Conservation (phyloP, 2,329 filamentous ascomycete genomes). For the Tolypocladium ovalisporum region DNA sequence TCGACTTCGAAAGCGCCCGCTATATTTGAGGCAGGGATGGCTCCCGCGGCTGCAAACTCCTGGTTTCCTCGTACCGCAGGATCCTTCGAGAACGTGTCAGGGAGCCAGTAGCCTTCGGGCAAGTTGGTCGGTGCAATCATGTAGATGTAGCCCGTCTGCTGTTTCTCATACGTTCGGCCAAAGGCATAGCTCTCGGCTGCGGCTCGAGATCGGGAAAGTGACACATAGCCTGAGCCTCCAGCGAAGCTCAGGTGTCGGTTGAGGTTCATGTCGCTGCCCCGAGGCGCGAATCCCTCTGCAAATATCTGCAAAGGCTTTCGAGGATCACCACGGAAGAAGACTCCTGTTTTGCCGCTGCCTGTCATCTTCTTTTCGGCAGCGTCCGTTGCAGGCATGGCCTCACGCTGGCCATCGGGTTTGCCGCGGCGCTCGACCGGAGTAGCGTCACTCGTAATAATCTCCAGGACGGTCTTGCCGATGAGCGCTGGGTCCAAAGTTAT, state of each 20-base stretch:
- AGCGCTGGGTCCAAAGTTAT: background rate
- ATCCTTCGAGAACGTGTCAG: background rate
- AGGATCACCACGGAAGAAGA: background rate
- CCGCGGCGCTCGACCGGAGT: background rate
- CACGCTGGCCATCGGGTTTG: background rate
- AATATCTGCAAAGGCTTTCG: background rate
- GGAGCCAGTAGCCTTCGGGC: background rate
- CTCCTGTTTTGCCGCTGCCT: background rate
- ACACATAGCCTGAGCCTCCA: background rate
- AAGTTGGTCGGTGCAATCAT: background rate
- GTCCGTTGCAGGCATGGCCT: background rate
- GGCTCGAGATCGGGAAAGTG: background rate
- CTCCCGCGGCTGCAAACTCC: background rate
- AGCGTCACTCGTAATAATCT: background rate
- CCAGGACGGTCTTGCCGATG: background rate
- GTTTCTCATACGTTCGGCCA: background rate
- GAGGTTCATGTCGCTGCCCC: background rate
- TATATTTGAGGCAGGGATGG: background rate
- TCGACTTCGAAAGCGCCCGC: background rate
- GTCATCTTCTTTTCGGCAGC: background rate
- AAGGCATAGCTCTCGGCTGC: background rate
- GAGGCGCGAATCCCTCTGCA: background rate
- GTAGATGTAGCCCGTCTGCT: background rate
- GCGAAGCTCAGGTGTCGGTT: background rate
- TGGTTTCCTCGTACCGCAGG: background rate